Evolutionary conservation across 306 rosid species (phyloP).

Genomic region (Astragalus glycyphyllos): DNA sequence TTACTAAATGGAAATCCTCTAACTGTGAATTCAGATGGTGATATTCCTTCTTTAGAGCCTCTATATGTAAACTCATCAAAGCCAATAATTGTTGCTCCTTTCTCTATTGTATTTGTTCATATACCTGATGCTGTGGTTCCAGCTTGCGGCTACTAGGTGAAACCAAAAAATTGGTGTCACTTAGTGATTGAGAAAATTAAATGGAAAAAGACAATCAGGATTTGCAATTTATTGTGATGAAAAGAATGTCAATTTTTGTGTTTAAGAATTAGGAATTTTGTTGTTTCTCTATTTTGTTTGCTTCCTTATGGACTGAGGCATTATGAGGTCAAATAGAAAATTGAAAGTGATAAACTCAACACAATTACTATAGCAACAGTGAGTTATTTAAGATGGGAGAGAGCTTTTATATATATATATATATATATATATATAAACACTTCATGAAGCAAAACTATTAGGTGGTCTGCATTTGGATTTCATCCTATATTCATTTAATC

Average conservation of each 20-base stretch:
- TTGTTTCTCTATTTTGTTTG: conserved; percentile 17
- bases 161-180: conserved; percentile 51
- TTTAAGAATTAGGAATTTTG: not conserved
- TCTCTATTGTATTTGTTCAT: conserved; percentile 84
- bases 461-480: too few relatives aligned
- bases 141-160: conserved; percentile 55
- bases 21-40: conserved; percentile 59
- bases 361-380: too few relatives aligned
- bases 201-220: conserved; percentile 1
- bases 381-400: too few relatives aligned
- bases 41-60: conserved; percentile 77
- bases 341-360: conserved; percentile 21
- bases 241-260: not conserved
- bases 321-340: conserved; percentile 5
- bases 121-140: conserved; percentile 63
- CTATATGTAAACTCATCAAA: conserved; percentile 55
- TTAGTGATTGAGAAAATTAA: conserved; percentile 35
- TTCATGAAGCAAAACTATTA: too few relatives aligned
- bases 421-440: too few relatives aligned
- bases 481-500: too few relatives aligned
- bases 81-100: conserved; percentile 69
- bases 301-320: not conserved
- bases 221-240: conserved; percentile 31
- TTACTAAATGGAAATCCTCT: conserved; percentile 73
- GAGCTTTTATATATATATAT: too few relatives aligned